These are phyloP conservation scores for Cercospora zeina DNA, from an alignment of 2,329 filamentous ascomycete genomes.

Conservation along the genomic window DNA sequence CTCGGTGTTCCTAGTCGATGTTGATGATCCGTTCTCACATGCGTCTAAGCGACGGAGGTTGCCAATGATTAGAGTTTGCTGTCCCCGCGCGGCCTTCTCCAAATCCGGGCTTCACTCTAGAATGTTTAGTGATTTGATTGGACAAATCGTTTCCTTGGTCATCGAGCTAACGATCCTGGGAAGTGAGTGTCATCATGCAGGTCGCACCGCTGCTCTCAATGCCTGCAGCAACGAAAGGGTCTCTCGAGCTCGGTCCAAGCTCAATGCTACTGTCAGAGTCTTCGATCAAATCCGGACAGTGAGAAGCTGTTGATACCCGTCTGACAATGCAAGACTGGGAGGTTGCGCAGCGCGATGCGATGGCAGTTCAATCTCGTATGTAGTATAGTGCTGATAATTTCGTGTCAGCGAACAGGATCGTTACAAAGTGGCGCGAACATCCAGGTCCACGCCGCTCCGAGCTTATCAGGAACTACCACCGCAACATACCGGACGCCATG, in stretches of 20 bases:
- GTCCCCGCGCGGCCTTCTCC: slow-evolving; percentile 12
- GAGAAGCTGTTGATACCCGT: background rate
- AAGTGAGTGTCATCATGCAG: background rate
- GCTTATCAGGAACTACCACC: slow-evolving; percentile 7
- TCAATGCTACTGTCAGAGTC: background rate
- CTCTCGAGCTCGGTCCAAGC: background rate
- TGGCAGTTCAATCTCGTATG: background rate
- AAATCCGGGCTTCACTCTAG: slow-evolving; percentile 2
- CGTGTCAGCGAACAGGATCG: slow-evolving; percentile 4
- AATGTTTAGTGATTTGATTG: slow-evolving; percentile 1
- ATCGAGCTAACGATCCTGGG: background rate
- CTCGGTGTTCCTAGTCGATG: slow-evolving; percentile 9
- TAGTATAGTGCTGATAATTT: background rate
- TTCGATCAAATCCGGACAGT: background rate
- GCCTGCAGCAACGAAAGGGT: background rate
- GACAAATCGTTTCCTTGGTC: background rate
- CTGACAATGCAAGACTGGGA: background rate
- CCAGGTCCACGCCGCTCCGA: slow-evolving; percentile 4
- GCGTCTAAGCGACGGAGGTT: background rate
- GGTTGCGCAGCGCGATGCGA: background rate
- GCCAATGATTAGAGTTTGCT: slow-evolving; percentile 5
- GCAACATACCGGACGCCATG: slow-evolving; percentile 10
- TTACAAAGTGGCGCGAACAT: background rate
- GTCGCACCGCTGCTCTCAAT: background rate
- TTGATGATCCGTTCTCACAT: slow-evolving; percentile 10